Evolutionary conservation across 345 rosid species (phyloP).

Genomic region (Salix purpurea): DNA sequence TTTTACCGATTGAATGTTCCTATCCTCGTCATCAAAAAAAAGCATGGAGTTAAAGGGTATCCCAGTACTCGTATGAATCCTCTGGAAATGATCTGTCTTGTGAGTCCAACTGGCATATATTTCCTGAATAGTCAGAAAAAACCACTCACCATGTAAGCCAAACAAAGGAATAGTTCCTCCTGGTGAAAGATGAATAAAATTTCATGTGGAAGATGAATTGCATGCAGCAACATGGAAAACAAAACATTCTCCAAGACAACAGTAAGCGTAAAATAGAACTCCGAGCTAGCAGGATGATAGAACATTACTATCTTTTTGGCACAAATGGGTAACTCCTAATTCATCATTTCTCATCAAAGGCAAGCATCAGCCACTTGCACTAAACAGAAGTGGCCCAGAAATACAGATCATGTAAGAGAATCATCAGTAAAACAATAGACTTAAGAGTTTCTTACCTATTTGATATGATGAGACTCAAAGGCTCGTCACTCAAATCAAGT

Average conservation of each 20-base stretch:
- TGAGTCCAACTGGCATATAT: constrained; percentile 44
- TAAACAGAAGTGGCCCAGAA: too few relatives aligned
- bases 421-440: too few relatives aligned
- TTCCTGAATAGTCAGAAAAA: constrained; percentile 23
- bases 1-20: constrained; percentile 38
- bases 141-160: neutral
- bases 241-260: neutral
- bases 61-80: constrained; percentile 36
- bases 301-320: neutral
- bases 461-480: neutral
- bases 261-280: neutral
- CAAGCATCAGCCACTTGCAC: too few relatives aligned
- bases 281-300: neutral
- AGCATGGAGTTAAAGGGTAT: constrained; percentile 44
- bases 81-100: constrained; percentile 49
- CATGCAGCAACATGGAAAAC: neutral
- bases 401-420: too few relatives aligned
- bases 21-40: constrained; percentile 52
- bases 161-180: neutral
- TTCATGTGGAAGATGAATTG: neutral
- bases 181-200: too few relatives aligned
- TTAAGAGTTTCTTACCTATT: neutral
- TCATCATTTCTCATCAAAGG: neutral
- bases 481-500: neutral
- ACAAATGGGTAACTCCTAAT: neutral